phyloP scores from a whole-genome alignment of 179 eudicot species.

The Corrigiola litoralis region DNA sequence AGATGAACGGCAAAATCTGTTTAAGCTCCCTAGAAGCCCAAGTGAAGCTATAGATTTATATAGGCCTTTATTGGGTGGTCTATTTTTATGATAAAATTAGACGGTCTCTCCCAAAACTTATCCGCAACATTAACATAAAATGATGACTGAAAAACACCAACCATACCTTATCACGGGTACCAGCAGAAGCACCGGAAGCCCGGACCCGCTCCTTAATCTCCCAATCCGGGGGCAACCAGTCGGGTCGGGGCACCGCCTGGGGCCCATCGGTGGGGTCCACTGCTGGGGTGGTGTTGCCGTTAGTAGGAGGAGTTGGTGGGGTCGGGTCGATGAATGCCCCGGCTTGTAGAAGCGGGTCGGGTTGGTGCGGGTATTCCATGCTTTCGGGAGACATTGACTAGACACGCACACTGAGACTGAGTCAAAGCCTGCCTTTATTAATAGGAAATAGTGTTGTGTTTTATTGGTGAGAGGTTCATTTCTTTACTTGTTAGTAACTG shows the following conservation, averaged over 20 bases:
- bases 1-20: no score
- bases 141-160: neutral
- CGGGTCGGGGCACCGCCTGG: slow-evolving; percentile 14
- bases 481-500: neutral
- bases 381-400: neutral
- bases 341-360: slow-evolving; percentile 33
- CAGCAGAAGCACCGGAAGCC: slow-evolving; percentile 48
- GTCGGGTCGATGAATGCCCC: slow-evolving; percentile 35
- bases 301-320: slow-evolving; percentile 12
- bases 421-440: neutral
- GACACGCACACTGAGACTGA: neutral
- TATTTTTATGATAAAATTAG: no score
- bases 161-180: slow-evolving; percentile 43
- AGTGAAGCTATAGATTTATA: no score
- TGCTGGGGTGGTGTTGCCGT: neutral
- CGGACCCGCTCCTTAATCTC: slow-evolving; percentile 18
- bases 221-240: slow-evolving; percentile 52
- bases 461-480: neutral
- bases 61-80: no score
- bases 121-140: neutral
- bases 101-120: no score
- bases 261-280: slow-evolving; percentile 2
- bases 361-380: slow-evolving; percentile 16
- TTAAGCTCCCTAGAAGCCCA: no score
- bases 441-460: neutral